Evolutionary conservation across 805 yeast species (phyloP).

Genomic region (Candida golubevii): DNA sequence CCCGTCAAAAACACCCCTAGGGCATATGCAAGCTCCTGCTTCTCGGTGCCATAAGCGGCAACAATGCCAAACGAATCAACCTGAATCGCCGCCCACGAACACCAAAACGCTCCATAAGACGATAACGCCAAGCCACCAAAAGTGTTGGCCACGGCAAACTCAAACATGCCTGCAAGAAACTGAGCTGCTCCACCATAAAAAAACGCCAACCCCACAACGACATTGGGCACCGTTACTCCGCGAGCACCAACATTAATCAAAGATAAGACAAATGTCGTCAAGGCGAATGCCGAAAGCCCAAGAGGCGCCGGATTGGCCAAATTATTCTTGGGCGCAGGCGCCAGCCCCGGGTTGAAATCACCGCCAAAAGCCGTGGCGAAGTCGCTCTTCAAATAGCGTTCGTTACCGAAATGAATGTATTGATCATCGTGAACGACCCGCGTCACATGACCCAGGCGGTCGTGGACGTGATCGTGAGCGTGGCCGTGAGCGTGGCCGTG

Average conservation of each 20-base stretch:
- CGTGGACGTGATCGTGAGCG: background rate
- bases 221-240: constrained; percentile 57
- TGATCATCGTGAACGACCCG: constrained; percentile 48
- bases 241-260: constrained; percentile 61
- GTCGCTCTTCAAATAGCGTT: constrained; percentile 60
- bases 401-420: constrained; percentile 66
- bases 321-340: constrained; percentile 40
- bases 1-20: constrained; percentile 37
- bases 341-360: constrained; percentile 62
- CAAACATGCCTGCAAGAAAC: constrained; percentile 70
- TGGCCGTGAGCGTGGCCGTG: background rate
- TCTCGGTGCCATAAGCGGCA: constrained; percentile 27
- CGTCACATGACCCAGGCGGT: constrained; percentile 19
- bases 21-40: constrained; percentile 29
- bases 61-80: constrained; percentile 35
- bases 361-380: constrained; percentile 73
- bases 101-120: constrained; percentile 74
- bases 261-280: constrained; percentile 63
- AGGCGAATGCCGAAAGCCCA: constrained; percentile 68
- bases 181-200: constrained; percentile 75
- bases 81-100: constrained; percentile 62
- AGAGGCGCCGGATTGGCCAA: constrained; percentile 73
- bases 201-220: constrained; percentile 62
- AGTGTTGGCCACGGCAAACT: constrained; percentile 70
- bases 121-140: constrained; percentile 65